A percentile compares a stretch with the other conserved stretches of the same genome.
Conservation (phyloP, 2,329 filamentous ascomycete genomes). For the Scedosporium aurantiacum region DNA sequence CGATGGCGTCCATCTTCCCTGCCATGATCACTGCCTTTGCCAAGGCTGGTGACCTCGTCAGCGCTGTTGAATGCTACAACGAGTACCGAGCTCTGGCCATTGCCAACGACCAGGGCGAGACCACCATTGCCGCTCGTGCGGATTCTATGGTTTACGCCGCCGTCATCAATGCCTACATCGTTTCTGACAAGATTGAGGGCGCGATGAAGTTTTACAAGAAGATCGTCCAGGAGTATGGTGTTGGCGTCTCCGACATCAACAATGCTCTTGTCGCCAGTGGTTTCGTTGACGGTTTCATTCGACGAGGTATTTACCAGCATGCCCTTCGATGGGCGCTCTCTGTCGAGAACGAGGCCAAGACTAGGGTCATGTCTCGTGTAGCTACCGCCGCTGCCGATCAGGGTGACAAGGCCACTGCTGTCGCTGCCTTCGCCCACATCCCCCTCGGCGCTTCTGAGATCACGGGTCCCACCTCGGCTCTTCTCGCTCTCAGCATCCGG, state of each 20-base stretch:
- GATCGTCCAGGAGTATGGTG: constrained; percentile 54
- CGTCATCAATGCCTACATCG: constrained; percentile 81
- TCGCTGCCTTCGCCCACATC: constrained; percentile 52
- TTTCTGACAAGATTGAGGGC: constrained; percentile 67
- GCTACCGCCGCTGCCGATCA: constrained; percentile 71
- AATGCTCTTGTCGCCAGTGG: constrained; percentile 62
- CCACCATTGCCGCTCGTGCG: constrained; percentile 57
- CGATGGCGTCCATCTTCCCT: constrained; percentile 74
- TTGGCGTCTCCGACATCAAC: constrained; percentile 51
- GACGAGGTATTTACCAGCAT: constrained; percentile 57
- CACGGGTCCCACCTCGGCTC: constrained; percentile 58
- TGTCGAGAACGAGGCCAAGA: constrained; percentile 44
- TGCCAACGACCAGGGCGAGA: constrained; percentile 63
- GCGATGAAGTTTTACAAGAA: constrained; percentile 78
- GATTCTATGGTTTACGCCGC: constrained; percentile 83
- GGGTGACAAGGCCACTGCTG: constrained; percentile 58
- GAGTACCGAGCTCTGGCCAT: constrained; percentile 88
- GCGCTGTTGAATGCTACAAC: constrained; percentile 89
- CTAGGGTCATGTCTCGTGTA: constrained; percentile 59
- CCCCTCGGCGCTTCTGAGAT: constrained; percentile 37
- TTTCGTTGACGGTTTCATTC: constrained; percentile 68
- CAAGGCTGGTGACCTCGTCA: constrained; percentile 66
- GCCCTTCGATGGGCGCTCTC: constrained; percentile 63
- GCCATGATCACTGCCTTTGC: constrained; percentile 94
- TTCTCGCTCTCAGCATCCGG: constrained; percentile 79